Percentiles rank a stretch among this genome's conserved stretches.
These are phyloP conservation scores for Phytopythium vexans DNA, from an alignment of 352 stramenopile species.

Conservation along the genomic window DNA sequence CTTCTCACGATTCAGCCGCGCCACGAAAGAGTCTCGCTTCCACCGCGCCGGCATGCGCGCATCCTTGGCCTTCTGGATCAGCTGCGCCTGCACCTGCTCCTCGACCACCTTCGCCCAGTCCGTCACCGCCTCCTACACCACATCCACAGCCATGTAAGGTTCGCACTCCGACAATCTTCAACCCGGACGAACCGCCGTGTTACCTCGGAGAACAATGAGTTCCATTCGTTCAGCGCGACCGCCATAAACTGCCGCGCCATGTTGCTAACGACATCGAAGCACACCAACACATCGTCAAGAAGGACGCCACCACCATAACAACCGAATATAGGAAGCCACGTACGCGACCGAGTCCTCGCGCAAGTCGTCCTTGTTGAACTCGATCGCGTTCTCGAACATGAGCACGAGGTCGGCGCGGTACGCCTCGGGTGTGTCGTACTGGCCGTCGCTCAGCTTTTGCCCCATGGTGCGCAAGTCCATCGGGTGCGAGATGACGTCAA, in stretches of 20 bases:
- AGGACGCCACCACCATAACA: neutral
- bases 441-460: slow-evolving; percentile 53
- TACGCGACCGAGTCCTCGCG: slow-evolving; percentile 73
- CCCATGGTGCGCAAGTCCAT: slow-evolving; percentile 98
- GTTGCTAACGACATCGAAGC: slow-evolving; percentile 19
- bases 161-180: neutral
- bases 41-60: slow-evolving; percentile 43
- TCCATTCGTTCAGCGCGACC: slow-evolving; percentile 45
- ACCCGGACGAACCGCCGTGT: slow-evolving; percentile 2
- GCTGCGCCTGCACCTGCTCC: slow-evolving; percentile 41
- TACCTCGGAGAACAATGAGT: slow-evolving; percentile 52
- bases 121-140: slow-evolving; percentile 38
- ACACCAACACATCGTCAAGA: slow-evolving; percentile 1
- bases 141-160: neutral
- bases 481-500: slow-evolving; percentile 91
- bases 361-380: slow-evolving; percentile 84
- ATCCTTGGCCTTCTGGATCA: slow-evolving; percentile 59
- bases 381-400: slow-evolving; percentile 85
- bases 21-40: slow-evolving; percentile 82
- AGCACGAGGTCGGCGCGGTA: slow-evolving; percentile 74
- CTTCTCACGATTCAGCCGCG: slow-evolving; percentile 78
- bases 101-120: slow-evolving; percentile 61
- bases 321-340: slow-evolving; percentile 5
- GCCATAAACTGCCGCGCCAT: slow-evolving; percentile 62
- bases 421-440: slow-evolving; percentile 51